Evolutionary conservation across 768 basidiomycete species (phyloP).

Genomic region (Serpula lacrymans): DNA sequence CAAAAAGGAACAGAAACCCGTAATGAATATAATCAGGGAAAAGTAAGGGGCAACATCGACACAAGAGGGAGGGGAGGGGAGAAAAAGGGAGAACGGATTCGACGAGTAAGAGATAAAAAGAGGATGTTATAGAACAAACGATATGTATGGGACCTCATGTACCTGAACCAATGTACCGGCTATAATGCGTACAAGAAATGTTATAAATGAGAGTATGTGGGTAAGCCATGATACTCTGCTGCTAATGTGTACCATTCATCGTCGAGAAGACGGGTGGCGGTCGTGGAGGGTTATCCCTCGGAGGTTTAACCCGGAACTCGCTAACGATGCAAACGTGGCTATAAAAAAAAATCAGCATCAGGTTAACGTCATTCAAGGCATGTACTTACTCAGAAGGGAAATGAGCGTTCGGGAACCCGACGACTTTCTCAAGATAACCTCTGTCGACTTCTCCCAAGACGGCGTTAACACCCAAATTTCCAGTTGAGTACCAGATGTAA

Average conservation of each 20-base stretch:
- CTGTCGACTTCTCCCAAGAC: slow-evolving; percentile 88
- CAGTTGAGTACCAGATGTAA: slow-evolving; percentile 88
- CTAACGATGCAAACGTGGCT: slow-evolving; percentile 72
- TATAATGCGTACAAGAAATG: slow-evolving; percentile 11
- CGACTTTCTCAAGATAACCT: slow-evolving; percentile 80
- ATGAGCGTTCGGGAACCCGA: slow-evolving; percentile 96
- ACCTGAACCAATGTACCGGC: slow-evolving; percentile 25
- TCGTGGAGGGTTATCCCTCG: slow-evolving; percentile 41
- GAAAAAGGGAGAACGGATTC: too few relatives aligned
- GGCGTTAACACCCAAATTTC: slow-evolving; percentile 70
- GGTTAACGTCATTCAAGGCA: slow-evolving; percentile 7
- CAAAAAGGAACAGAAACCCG: too few relatives aligned
- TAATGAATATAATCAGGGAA: too few relatives aligned
- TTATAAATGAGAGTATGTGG: slow-evolving; percentile 12
- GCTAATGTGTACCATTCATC: slow-evolving; percentile 34
- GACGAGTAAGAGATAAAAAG: too few relatives aligned
- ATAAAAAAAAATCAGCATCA: slow-evolving; percentile 11
- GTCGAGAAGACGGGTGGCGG: slow-evolving; percentile 38
- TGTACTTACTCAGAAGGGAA: slow-evolving; percentile 92
- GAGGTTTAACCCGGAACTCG: slow-evolving; percentile 80
- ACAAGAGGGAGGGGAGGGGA: too few relatives aligned
- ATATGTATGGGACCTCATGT: slow-evolving; percentile 10
- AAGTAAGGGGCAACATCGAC: too few relatives aligned
- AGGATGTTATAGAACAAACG: slow-evolving; percentile 7
- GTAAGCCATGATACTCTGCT: slow-evolving; percentile 6